phyloP scores from a whole-genome alignment of 495 filamentous ascomycete genomes.

The Neurospora tetrasperma region DNA sequence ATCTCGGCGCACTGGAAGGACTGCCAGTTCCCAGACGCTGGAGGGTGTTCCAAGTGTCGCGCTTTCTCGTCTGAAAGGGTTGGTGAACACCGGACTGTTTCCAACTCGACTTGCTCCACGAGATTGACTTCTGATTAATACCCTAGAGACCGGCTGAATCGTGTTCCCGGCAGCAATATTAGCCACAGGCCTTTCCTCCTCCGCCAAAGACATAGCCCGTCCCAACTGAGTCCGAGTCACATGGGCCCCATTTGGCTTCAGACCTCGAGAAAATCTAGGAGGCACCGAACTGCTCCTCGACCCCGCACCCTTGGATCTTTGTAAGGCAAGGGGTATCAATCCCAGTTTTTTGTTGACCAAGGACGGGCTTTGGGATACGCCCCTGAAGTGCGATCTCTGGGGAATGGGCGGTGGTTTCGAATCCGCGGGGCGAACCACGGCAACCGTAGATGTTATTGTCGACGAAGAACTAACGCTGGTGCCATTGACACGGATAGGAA shows the following conservation, averaged over 20 bases:
- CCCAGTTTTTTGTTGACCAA: constrained; percentile 46
- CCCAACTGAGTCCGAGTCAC: not conserved
- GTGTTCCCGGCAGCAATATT: not conserved
- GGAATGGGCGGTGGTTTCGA: constrained; percentile 61
- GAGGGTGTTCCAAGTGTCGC: constrained; percentile 35
- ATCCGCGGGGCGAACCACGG: constrained; percentile 28
- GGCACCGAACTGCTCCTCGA: constrained; percentile 78
- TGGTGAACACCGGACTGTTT: constrained; percentile 30
- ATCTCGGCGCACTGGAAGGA: constrained; percentile 68
- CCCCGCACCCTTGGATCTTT: constrained; percentile 52
- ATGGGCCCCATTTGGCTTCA: not conserved
- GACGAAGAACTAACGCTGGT: constrained; percentile 19
- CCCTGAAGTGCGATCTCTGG: constrained; percentile 60
- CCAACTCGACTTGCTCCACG: not conserved
- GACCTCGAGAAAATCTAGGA: constrained; percentile 48
- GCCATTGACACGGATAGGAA: constrained; percentile 65
- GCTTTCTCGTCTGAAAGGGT: constrained; percentile 52
- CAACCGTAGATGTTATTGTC: not conserved
- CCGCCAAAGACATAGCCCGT: not conserved
- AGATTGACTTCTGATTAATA: not conserved
- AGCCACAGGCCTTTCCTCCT: not conserved
- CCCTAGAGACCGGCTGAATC: not conserved
- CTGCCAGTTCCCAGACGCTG: constrained; percentile 64
- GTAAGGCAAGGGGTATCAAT: constrained; percentile 52
- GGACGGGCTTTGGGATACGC: constrained; percentile 56